Evolutionary conservation across 441 rosid species (phyloP), one percentile per base, ranked within the genome.

Genomic region (Cnidoscolus chayamansa): DNA sequence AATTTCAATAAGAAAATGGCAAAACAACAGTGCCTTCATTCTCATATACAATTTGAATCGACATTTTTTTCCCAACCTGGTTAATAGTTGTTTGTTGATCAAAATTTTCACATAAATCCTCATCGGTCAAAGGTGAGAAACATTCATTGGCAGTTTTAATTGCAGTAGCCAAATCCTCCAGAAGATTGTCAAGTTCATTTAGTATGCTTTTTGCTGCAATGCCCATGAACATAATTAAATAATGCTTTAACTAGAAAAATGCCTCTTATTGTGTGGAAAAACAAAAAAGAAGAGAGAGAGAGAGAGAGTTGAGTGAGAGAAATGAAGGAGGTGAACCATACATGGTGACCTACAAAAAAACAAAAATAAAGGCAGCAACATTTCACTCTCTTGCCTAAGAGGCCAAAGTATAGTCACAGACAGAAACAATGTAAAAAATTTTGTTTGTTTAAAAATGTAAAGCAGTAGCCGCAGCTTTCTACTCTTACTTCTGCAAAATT

Each of bases 171-270:
- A 84, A 87, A 73, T 85, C 92, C 66, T 78, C 84, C 63, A 87
- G 63, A 63, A 83, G 87, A 62, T 60, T 43, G 58, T 90, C 79
- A 5, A 90, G 84, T 74, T 88, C 93, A 32, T 71, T 71, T n/a
- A 90, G 69, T 60, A 88, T 74, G 74, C 77, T 73, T 84, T 81
- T 77, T 11, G 86, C 97, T 91, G 89, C 84, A 83, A n/a, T 53
- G 43, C 7, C 59, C 59, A 43, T 60, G 57, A 70, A 60, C 47
- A 63, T 59, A 57, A 3, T 50, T 25, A 65, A 54, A 54, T 3
- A 56, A 54, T 49, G 74, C 25, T 54, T 68, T 31, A 30, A 37
- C 54, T 20, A 12, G 47, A 56, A 40, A 12, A 40, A 31, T 13
- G 30, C 25, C 8, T 11, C 6, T 40, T 4, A 47, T 16, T 43